These are phyloP conservation scores for Sporodiniella umbellata DNA, from an alignment of 371 early-diverging fungal species.

Conservation along the genomic window DNA sequence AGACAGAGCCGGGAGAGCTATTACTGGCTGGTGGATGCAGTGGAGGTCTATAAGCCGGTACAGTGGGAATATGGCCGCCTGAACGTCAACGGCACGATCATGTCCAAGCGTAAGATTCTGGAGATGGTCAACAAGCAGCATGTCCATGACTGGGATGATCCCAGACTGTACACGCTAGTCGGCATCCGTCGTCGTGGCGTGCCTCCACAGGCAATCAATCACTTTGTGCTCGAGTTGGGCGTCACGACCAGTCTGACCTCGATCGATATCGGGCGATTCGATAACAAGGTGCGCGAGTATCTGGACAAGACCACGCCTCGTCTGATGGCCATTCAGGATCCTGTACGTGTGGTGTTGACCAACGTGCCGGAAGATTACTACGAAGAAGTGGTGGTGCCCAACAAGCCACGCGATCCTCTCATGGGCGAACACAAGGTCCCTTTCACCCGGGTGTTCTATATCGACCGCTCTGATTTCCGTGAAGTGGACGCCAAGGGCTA, in stretches of 20 bases:
- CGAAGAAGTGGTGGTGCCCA: slow-evolving; percentile 76
- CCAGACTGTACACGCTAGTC: slow-evolving; percentile 95
- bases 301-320: slow-evolving; percentile 92
- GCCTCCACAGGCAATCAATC: slow-evolving; percentile 98
- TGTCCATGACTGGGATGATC: slow-evolving; percentile 97
- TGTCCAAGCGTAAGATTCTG: slow-evolving; percentile 98
- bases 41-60: slow-evolving; percentile 99
- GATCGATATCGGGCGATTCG: slow-evolving; percentile 92
- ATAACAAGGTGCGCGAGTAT: slow-evolving; percentile 94
- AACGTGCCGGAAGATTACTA: slow-evolving; percentile 80
- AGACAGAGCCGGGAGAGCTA: slow-evolving; percentile 94
- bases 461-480: slow-evolving; percentile 95
- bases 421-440: slow-evolving; percentile 86
- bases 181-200: slow-evolving; percentile 98
- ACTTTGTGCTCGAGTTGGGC: slow-evolving; percentile 93
- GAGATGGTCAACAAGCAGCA: slow-evolving; percentile 82
- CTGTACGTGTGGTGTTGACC: slow-evolving; percentile 83
- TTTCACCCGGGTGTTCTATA: slow-evolving; percentile 87
- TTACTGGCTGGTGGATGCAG: slow-evolving; percentile 99
- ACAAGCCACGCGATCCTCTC: slow-evolving; percentile 82
- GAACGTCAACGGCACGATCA: slow-evolving; percentile 94
- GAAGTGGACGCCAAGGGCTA: slow-evolving; percentile 90
- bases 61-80: slow-evolving; percentile 99
- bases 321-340: slow-evolving; percentile 88
- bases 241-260: slow-evolving; percentile 89